Percentiles rank a stretch among this genome's conserved stretches.
Conservation (phyloP, 495 filamentous ascomycete species). For the Neurospora cerealis region DNA sequence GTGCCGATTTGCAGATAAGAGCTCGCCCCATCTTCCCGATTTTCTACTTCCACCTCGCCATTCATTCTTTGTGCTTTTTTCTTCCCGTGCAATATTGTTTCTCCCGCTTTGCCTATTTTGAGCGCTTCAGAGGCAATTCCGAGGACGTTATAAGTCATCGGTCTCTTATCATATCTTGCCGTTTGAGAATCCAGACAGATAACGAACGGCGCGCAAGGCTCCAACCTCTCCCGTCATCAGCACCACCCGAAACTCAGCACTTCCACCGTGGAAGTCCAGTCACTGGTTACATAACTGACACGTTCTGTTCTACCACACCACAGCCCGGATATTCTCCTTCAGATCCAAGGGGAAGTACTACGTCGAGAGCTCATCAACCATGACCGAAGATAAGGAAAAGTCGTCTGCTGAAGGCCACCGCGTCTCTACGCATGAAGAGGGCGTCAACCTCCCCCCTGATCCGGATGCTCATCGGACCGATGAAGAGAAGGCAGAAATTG, state of each 20-base stretch:
- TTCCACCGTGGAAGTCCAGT: neutral
- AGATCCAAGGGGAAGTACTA: slow-evolving; percentile 5
- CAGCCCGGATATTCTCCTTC: slow-evolving; percentile 1
- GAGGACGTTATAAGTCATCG: neutral
- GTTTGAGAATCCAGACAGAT: neutral
- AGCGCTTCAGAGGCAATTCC: neutral
- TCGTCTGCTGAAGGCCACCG: slow-evolving; percentile 20
- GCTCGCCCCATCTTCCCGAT: neutral
- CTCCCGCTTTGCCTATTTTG: neutral
- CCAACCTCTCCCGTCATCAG: neutral
- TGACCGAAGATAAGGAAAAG: slow-evolving; percentile 20
- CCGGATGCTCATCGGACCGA: slow-evolving; percentile 59
- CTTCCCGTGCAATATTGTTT: neutral
- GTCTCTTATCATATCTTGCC: neutral
- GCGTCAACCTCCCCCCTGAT: slow-evolving; percentile 29
- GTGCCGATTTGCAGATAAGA: neutral
- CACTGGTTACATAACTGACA: slow-evolving; percentile 3
- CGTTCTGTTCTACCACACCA: neutral
- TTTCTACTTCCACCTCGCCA: neutral
- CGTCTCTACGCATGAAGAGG: slow-evolving; percentile 18
- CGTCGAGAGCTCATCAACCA: slow-evolving; percentile 11
- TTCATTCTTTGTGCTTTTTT: neutral
- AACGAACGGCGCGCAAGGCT: neutral
- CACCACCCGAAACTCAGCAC: neutral
- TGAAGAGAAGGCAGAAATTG: slow-evolving; percentile 57